Evolutionary conservation across 768 basidiomycete species (phyloP).

Genomic region (Amanita subjunquillea): DNA sequence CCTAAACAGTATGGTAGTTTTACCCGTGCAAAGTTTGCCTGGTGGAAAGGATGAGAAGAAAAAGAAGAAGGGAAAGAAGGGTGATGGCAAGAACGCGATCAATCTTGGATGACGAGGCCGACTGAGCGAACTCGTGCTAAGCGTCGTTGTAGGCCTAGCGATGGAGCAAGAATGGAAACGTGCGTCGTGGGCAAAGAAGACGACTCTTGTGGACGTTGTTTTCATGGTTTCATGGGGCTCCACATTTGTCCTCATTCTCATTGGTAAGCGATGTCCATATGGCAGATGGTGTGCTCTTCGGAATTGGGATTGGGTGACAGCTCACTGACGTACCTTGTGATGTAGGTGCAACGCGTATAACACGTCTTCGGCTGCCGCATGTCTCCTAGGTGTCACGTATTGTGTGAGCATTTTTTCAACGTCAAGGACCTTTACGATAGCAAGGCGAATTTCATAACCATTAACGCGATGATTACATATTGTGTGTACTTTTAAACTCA

Average conservation of each 20-base stretch:
- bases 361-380: conserved; percentile 51
- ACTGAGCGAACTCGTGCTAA: conserved; percentile 26
- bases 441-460: conserved; percentile 27
- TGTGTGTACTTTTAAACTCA: not conserved
- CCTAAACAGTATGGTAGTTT: conserved; percentile 44
- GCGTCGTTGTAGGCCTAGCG: conserved; percentile 46
- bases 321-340: conserved; percentile 3
- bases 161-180: conserved; percentile 55
- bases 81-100: conserved; percentile 23
- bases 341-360: conserved; percentile 66
- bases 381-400: conserved; percentile 46
- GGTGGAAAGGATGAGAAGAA: conserved; percentile 32
- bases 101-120: conserved; percentile 38
- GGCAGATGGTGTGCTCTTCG: conserved; percentile 44
- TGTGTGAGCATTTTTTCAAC: conserved; percentile 47
- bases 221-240: conserved; percentile 45
- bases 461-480: not conserved
- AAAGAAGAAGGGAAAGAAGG: conserved; percentile 19
- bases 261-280: conserved; percentile 57
- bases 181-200: conserved; percentile 43
- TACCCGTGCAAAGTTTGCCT: conserved; percentile 48
- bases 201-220: conserved; percentile 37
- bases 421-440: conserved; percentile 56
- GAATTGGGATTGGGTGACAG: not conserved
- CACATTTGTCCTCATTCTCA: conserved; percentile 48